Base-by-base conservation (phyloP, 192 early-diverging fungal species). In the Kickxella alabastrina region DNA sequence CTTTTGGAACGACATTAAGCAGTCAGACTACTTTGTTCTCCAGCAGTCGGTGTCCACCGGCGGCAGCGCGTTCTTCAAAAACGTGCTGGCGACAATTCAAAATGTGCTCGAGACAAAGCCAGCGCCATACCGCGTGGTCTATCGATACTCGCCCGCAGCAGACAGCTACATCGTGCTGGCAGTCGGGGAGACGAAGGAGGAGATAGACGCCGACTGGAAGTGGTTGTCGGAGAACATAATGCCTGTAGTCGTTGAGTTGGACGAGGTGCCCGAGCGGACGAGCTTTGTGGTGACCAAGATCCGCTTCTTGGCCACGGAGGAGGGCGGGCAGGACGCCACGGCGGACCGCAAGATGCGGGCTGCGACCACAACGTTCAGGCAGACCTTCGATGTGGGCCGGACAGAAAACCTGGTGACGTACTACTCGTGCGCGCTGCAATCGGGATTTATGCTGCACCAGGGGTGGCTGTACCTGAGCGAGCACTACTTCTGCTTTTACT, bases 391-490 rank as follows among this genome's bases (percentile, higher is more conserved):
- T 38, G 75, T 96, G 23, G 75, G 86, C 1, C 74, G 85, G 19
- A 80, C 79, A 3, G 95, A 98, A 59, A 82, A 84, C 43, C 79
- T 98, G 51, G 92, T 98, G 22, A 94, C 87, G 44, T 97, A 93
- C 67, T 99, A 99, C 73, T 91, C 93, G 10, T 93, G 92, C 54
- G 86, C 90, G 3, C 92, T 92, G 52, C 82, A 91, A 40, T 79
- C 80, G 21, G 82, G 78, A 41, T 68, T 82, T 54, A 82, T 94
- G 59, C 79, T 87, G 40, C 88, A 87, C 63, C 97, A 99, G 71
- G 97, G 97, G 0, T 99, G 97, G 97, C 72, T 99, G 68, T 99
- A 99, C 57, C 82, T 99, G 35, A 92, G 89, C 43, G 84, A 92
- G 59, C 89, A 93, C 53, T 88, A 92, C 62, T 62, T 95, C 21